phyloP scores from a whole-genome alignment of 495 filamentous ascomycete species.

The Podospora conica region DNA sequence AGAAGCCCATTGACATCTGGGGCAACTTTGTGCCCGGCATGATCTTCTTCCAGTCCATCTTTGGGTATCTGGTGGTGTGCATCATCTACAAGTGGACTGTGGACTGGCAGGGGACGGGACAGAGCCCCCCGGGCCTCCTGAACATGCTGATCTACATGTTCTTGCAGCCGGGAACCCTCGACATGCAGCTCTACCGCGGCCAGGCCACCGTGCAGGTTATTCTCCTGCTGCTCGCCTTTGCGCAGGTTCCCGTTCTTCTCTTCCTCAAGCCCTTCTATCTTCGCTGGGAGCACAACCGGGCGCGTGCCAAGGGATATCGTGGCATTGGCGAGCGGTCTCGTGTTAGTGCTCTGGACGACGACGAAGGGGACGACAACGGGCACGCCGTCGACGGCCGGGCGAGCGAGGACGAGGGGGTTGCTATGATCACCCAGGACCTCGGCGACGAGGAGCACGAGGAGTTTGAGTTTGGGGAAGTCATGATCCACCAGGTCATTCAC shows the following conservation, averaged over 20 bases:
- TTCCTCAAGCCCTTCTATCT: constrained; percentile 95
- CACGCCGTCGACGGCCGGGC: constrained; percentile 49
- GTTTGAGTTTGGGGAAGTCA: constrained; percentile 91
- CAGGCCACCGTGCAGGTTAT: constrained; percentile 69
- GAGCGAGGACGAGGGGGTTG: constrained; percentile 80
- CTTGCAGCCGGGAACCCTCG: constrained; percentile 71
- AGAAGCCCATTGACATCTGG: constrained; percentile 87
- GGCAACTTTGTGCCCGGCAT: constrained; percentile 96
- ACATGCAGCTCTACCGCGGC: constrained; percentile 63
- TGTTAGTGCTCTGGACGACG: constrained; percentile 80
- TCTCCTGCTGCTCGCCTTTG: constrained; percentile 74
- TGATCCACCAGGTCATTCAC: constrained; percentile 99
- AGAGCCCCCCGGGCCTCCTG: constrained; percentile 73
- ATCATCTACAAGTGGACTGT: constrained; percentile 97
- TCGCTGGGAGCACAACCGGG: constrained; percentile 83
- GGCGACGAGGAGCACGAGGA: constrained; percentile 79
- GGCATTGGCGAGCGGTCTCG: constrained; percentile 81
- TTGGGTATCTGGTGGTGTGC: constrained; percentile 88
- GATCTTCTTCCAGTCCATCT: constrained; percentile 99
- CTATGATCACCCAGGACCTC: constrained; percentile 81
- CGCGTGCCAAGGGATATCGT: constrained; percentile 81
- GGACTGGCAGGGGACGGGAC: constrained; percentile 67
- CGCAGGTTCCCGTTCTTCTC: constrained; percentile 83
- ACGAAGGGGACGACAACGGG: constrained; percentile 60
- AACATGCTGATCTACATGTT: constrained; percentile 99